Evolutionary conservation across 2,329 filamentous ascomycete species (phyloP), one percentile per base, ranked within the genome.

Genomic region (Sclerotinia subarctica): DNA sequence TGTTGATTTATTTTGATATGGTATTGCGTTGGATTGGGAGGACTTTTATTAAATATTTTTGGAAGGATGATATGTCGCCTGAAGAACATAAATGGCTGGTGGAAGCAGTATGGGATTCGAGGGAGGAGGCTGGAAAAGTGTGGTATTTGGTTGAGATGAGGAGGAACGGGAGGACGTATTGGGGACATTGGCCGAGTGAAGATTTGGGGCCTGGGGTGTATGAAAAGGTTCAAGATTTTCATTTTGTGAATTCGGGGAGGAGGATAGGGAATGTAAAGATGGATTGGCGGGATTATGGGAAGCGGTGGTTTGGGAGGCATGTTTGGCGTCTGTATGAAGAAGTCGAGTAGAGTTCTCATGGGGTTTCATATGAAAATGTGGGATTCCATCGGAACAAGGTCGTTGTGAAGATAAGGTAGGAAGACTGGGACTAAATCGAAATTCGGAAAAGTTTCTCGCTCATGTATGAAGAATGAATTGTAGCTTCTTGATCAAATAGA

Each of bases 91-190:
- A 15, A 26, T 13, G 26, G 46, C 21, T 4, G 11, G 29, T 62
- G n/a, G 44, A 49, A 49, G 58, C 44, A 49, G 29, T 62, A 8
- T 62, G 58, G 29, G 58, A 24, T 35, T 62, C 58, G 3, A 35
- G 44, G 7, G 58, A 62, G 19, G 26, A 49, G 15, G 13, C 17
- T 35, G 26, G 26, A 19, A 35, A n/a, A 29, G 58, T 62, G 29
- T 49, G 44, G 44, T 62, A 62, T 49, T 35, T 62, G n/a, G 58
- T 62, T 29, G 58, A 62, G 58, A 49, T 3, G 21, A 62, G 10
- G 13, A 62, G 6, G 44, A 24, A 49, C 2, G 17, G 2, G 8
- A 26, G 26, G 6, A 35, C 26, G 5, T 13, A 35, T 5, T 62
- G 26, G 44, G 13, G 13, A 35, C 15, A 24, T 17, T 32, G 44